Evolutionary conservation across 441 rosid species (phyloP).

Genomic region (Syzygium syzygioides): DNA sequence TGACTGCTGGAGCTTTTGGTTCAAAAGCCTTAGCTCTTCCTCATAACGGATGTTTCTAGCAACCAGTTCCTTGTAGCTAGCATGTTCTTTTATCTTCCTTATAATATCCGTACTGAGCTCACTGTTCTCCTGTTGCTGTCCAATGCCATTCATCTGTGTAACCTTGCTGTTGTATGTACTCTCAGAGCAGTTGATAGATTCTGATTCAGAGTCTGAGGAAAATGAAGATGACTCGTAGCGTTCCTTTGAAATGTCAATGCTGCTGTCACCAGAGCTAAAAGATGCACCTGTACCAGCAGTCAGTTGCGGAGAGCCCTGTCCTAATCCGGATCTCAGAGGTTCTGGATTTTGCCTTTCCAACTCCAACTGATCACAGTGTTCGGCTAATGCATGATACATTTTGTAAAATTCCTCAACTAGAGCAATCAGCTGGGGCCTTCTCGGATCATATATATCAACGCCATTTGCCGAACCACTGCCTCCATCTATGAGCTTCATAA

Average conservation of each 20-base stretch:
- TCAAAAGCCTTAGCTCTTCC: slow-evolving; percentile 41
- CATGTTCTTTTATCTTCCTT: slow-evolving; percentile 13
- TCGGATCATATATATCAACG: slow-evolving; percentile 17
- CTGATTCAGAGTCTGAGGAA: slow-evolving; percentile 66
- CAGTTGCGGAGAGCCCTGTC: slow-evolving; percentile 23
- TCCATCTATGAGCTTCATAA: slow-evolving; percentile 33
- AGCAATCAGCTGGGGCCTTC: slow-evolving; percentile 28
- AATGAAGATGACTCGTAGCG: slow-evolving; percentile 46
- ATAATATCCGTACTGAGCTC: slow-evolving; percentile 14
- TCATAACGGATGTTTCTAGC: slow-evolving; percentile 20
- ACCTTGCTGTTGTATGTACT: slow-evolving; percentile 31
- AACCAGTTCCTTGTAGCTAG: slow-evolving; percentile 28
- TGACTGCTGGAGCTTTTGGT: slow-evolving; percentile 36
- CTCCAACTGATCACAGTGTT: slow-evolving; percentile 29
- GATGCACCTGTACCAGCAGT: slow-evolving; percentile 39
- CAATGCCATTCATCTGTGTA: slow-evolving; percentile 19
- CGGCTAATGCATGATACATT: slow-evolving; percentile 30
- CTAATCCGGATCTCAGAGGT: slow-evolving; percentile 2
- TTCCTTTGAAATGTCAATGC: slow-evolving; percentile 47
- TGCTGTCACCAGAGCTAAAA: slow-evolving; percentile 34
- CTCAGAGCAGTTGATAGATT: slow-evolving; percentile 44
- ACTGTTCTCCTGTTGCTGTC: slow-evolving; percentile 12
- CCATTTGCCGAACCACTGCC: slow-evolving; percentile 22
- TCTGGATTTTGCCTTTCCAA: slow-evolving; percentile 23
- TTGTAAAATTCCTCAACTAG: slow-evolving; percentile 28